phyloP scores from a whole-genome alignment of 106 monocot species.

The Platanthera guangdongensis region DNA sequence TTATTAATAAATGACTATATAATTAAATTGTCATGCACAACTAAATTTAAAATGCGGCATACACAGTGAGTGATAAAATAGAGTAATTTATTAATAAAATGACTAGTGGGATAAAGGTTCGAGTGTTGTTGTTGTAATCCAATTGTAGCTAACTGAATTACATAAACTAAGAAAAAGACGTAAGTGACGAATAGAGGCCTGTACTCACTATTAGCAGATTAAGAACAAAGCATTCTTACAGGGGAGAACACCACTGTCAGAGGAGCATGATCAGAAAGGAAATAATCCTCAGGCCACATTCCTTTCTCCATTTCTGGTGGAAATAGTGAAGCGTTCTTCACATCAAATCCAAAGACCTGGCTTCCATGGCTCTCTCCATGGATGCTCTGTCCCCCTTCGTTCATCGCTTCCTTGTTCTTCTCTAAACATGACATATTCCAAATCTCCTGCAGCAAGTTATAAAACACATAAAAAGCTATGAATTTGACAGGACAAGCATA shows the following conservation, averaged over 20 bases:
- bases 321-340: constrained; percentile 81
- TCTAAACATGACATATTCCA: constrained; percentile 46
- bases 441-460: constrained; percentile 33
- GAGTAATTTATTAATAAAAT: no score
- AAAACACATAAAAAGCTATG: background rate
- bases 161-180: no score
- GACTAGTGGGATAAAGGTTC: no score
- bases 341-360: constrained; percentile 51
- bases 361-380: constrained; percentile 10
- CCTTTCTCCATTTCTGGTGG: constrained; percentile 93
- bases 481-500: background rate
- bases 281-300: constrained; percentile 90
- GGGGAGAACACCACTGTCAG: constrained; percentile 93
- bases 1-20: no score
- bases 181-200: no score
- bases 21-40: no score
- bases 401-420: constrained; percentile 18
- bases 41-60: no score
- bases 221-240: constrained; percentile 36
- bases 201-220: no score
- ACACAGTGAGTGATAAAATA: no score
- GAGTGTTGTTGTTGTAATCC: no score
- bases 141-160: no score
- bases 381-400: constrained; percentile 15
- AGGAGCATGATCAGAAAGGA: constrained; percentile 95